phyloP scores from a whole-genome alignment of 306 rosid genomes.

The Astragalus glycyphyllos region DNA sequence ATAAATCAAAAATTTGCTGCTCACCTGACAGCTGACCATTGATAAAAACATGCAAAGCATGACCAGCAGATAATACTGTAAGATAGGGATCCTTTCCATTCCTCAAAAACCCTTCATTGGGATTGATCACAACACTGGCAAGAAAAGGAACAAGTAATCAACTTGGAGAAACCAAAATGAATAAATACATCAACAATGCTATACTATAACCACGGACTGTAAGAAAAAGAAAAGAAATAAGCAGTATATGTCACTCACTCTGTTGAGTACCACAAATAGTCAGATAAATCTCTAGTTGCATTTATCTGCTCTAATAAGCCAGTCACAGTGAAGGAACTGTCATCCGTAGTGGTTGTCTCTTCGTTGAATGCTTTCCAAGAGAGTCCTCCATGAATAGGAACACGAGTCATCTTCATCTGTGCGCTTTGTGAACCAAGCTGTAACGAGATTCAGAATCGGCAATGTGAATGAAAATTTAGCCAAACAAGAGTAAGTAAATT shows the following conservation, averaged over 20 bases:
- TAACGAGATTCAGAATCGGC: constrained; percentile 28
- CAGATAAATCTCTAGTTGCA: constrained; percentile 89
- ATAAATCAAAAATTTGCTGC: constrained; percentile 31
- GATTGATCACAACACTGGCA: constrained; percentile 74
- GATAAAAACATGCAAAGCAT: constrained; percentile 91
- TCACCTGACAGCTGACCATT: constrained; percentile 82
- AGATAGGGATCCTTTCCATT: constrained; percentile 76
- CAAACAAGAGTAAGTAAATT: constrained; percentile 6
- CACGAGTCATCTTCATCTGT: constrained; percentile 83
- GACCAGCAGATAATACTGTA: constrained; percentile 88
- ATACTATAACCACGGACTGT: background rate
- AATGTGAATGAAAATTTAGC: constrained; percentile 4
- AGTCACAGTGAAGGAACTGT: constrained; percentile 67
- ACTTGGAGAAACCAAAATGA: background rate
- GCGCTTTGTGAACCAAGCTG: constrained; percentile 90
- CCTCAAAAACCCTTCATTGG: constrained; percentile 74
- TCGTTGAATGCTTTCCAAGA: constrained; percentile 88
- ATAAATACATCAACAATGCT: constrained; percentile 18
- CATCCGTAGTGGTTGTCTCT: constrained; percentile 71
- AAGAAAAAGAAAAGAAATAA: constrained; percentile 6
- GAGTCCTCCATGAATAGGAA: constrained; percentile 87
- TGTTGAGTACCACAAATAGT: constrained; percentile 96
- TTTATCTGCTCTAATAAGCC: constrained; percentile 95
- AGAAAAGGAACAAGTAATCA: constrained; percentile 30
- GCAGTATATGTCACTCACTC: constrained; percentile 73